Base-by-base conservation (phyloP, 1,284 basidiomycete genomes). In the Irpex lacteus region DNA sequence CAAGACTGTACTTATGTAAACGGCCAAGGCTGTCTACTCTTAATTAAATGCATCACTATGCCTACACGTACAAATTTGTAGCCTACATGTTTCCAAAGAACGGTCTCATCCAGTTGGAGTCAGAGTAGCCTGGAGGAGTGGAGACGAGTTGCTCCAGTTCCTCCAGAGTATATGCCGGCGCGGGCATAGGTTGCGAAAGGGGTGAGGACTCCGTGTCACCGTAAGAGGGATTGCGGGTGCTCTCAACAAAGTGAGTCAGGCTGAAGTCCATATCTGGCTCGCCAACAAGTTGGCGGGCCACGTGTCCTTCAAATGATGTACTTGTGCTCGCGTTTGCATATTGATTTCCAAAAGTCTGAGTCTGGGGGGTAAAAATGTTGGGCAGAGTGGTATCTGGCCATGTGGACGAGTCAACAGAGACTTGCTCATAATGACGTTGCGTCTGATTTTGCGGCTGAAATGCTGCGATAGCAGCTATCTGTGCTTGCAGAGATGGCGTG, bases 401-500 rank as follows among this genome's bases (percentile, higher is more conserved):
- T 5, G 50, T 49, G 49, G 4, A 62, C 6, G 36, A 11, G 15
- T 65, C 18, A 4, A 60, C 56, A 11, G 60, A 38, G 32, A 34
- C 57, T 19, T 44, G 47, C 5, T 57, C 38, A 9, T 50, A 8
- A 7, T 59, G 49, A 47, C 54, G 52, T 37, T 61, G 63, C 6
- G 63, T 15, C 2, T 18, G 21, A 15, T 34, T 53, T 21, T 65
- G 60, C 21, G 36, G 5, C 18, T 56, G 15, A 11, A 50, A 55
- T 21, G 36, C 18, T 11, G 55, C 8, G 37, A 13, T 50, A 37
- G 61, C 54, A 11, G 52, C 21, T 44, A 44, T 44, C 2, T 44
- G 11, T 13, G 59, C 38, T 34, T 50, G 63, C 53, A 64, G 47
- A n/a, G 60, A 13, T 75, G 70, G 65, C n/a, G 65, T 64, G 47